Percentiles rank a stretch among this genome's conserved stretches.
Evolutionary conservation across 2,329 filamentous ascomycete species (phyloP).

Genomic region (Polytolypa hystricis): DNA sequence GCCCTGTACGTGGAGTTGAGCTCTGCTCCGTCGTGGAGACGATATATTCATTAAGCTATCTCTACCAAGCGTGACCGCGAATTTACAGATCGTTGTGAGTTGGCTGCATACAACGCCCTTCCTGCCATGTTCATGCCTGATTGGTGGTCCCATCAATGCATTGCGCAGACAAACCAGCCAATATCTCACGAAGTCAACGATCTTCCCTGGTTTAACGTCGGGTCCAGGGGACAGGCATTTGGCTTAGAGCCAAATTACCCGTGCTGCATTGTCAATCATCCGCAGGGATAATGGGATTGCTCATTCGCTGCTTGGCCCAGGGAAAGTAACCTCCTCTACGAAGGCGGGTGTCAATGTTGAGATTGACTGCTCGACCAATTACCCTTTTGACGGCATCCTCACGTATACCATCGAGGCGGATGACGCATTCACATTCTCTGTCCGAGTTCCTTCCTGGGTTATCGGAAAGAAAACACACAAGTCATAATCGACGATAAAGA

Average conservation of each 20-base stretch:
- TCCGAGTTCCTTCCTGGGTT: slow-evolving; percentile 39
- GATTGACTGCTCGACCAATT: slow-evolving; percentile 39
- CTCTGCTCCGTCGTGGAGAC: slow-evolving; percentile 43
- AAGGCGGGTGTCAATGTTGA: slow-evolving; percentile 26
- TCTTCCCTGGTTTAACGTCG: slow-evolving; percentile 41
- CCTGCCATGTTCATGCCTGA: slow-evolving; percentile 41
- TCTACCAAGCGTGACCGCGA: slow-evolving; percentile 39
- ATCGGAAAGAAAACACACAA: too few species aligned
- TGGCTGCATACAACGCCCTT: slow-evolving; percentile 45
- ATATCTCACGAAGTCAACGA: slow-evolving; percentile 33
- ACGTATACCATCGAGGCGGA: slow-evolving; percentile 30
- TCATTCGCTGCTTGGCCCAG: slow-evolving; percentile 42
- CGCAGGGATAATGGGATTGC: slow-evolving; percentile 43
- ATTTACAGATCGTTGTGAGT: slow-evolving; percentile 43
- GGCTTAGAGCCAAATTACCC: slow-evolving; percentile 42
- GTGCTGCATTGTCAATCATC: slow-evolving; percentile 50
- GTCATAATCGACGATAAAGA: too few species aligned
- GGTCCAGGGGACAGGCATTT: slow-evolving; percentile 36
- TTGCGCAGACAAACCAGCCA: slow-evolving; percentile 44
- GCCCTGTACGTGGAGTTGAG: slow-evolving; percentile 36
- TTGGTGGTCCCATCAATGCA: slow-evolving; percentile 48
- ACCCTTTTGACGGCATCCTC: slow-evolving; percentile 36
- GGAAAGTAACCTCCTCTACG: slow-evolving; percentile 30
- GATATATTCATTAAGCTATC: slow-evolving; percentile 41
- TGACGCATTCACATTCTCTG: slow-evolving; percentile 31